These are phyloP conservation scores for Neonectria faginata DNA, from an alignment of 2,329 filamentous ascomycete genomes.

Conservation along the genomic window DNA sequence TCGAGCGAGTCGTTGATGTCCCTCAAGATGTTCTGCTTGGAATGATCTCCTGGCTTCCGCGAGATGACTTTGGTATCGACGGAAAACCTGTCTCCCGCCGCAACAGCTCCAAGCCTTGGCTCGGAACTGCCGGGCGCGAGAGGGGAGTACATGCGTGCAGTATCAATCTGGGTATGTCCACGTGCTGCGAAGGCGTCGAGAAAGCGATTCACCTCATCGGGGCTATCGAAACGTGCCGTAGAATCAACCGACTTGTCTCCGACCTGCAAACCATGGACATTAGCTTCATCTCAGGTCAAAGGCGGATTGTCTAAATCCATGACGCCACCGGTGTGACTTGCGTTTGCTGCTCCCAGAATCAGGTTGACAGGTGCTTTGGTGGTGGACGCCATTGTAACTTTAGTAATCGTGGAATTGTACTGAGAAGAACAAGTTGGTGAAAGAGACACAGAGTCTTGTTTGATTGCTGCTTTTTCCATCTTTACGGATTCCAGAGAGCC, in stretches of 20 bases:
- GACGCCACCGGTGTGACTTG: background rate
- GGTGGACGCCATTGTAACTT: slow-evolving; percentile 14
- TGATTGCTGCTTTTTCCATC: background rate
- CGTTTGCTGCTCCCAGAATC: slow-evolving; percentile 33
- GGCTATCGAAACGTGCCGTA: slow-evolving; percentile 41
- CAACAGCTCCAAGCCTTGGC: slow-evolving; percentile 45
- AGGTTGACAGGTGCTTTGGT: slow-evolving; percentile 30
- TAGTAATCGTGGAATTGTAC: background rate
- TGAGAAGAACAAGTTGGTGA: no score
- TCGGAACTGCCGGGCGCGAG: slow-evolving; percentile 46
- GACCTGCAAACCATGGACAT: slow-evolving; percentile 24
- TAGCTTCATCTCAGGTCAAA: background rate
- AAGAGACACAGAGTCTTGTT: background rate
- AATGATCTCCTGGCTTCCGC: slow-evolving; percentile 44
- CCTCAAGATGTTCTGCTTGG: slow-evolving; percentile 42
- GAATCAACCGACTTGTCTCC: slow-evolving; percentile 39
- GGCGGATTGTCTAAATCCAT: fast-evolving
- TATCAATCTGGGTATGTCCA: slow-evolving; percentile 49
- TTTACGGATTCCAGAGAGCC: background rate
- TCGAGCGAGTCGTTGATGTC: slow-evolving; percentile 50
- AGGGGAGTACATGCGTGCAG: slow-evolving; percentile 48
- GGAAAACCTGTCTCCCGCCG: slow-evolving; percentile 45
- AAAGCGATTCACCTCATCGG: slow-evolving; percentile 43
- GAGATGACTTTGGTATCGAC: slow-evolving; percentile 54
- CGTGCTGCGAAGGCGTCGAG: slow-evolving; percentile 36